A percentile compares a stretch with the other conserved stretches of the same genome.
Evolutionary conservation across 305 asterid species (phyloP).

Genomic region (Plantago coronopus): DNA sequence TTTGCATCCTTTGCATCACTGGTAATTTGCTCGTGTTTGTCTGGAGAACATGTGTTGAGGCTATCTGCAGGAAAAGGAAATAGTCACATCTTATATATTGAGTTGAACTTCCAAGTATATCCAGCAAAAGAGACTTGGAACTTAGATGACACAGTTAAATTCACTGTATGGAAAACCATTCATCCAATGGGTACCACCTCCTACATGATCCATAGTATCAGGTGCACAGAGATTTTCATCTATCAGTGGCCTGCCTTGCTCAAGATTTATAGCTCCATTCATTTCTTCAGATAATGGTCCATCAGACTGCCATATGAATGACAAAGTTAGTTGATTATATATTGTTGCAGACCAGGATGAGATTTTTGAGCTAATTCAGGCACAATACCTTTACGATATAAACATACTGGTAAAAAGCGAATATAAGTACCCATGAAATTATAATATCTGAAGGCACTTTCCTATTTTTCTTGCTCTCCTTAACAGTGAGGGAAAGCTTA

Average conservation of each 20-base stretch:
- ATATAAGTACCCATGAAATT: conserved; percentile 1
- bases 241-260: conserved; percentile 31
- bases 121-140: conserved; percentile 16
- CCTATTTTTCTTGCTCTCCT: neutral
- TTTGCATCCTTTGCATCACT: conserved; percentile 31
- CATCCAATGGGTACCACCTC: conserved; percentile 39
- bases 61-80: conserved; percentile 43
- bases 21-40: conserved; percentile 22
- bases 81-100: conserved; percentile 17
- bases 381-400: neutral
- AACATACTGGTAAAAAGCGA: neutral
- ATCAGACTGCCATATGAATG: conserved; percentile 40
- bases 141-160: neutral
- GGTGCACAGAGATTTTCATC: conserved; percentile 47
- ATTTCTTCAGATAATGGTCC: conserved; percentile 34
- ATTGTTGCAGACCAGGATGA: conserved; percentile 12
- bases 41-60: conserved; percentile 27
- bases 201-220: conserved; percentile 56
- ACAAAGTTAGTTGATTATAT: conserved; percentile 20
- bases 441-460: neutral
- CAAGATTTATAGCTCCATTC: conserved; percentile 30
- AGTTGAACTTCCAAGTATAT: conserved; percentile 16
- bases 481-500: neutral
- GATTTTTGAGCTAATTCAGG: conserved; percentile 16
- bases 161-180: conserved; percentile 6